These are phyloP conservation scores for Magnusiomyces magnusii DNA, from an alignment of 1,139 yeast species.

Conservation along the genomic window DNA sequence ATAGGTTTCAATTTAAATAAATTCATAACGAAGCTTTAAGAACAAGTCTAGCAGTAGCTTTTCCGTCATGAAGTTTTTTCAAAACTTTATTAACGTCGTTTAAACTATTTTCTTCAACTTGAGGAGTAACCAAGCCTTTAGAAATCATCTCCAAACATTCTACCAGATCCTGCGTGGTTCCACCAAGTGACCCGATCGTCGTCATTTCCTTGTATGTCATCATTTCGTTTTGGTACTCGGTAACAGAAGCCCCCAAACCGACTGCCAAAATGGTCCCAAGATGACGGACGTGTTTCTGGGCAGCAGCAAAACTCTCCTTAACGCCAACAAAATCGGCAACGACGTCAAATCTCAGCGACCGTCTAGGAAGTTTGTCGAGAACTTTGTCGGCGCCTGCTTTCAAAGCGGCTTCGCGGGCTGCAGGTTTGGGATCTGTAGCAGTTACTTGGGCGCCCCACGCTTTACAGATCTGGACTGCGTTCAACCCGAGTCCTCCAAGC, in stretches of 20 bases:
- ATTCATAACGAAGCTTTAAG: slow-evolving; percentile 25
- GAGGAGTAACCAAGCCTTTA: slow-evolving; percentile 39
- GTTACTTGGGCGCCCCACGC: slow-evolving; percentile 39
- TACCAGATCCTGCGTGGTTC: slow-evolving; percentile 40
- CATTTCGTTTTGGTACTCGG: slow-evolving; percentile 31
- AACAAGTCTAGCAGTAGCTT: slow-evolving; percentile 42
- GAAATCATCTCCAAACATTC: slow-evolving; percentile 43
- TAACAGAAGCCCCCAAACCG: slow-evolving; percentile 39
- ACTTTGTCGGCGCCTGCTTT: slow-evolving; percentile 42
- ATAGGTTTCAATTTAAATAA: too few relatives aligned
- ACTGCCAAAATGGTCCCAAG: slow-evolving; percentile 40
- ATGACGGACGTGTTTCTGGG: slow-evolving; percentile 31
- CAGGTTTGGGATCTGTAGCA: slow-evolving; percentile 38
- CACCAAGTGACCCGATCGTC: slow-evolving; percentile 41
- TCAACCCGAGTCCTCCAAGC: slow-evolving; percentile 46
- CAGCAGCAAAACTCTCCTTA: slow-evolving; percentile 32
- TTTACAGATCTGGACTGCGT: slow-evolving; percentile 43
- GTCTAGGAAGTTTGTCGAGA: slow-evolving; percentile 31
- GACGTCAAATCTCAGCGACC: slow-evolving; percentile 25
- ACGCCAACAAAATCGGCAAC: slow-evolving; percentile 44
- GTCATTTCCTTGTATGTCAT: slow-evolving; percentile 40
- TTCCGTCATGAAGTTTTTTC: slow-evolving; percentile 36
- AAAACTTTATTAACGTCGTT: slow-evolving; percentile 37
- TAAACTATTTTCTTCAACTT: slow-evolving; percentile 27
- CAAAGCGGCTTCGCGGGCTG: slow-evolving; percentile 32